A percentile compares a stretch with the other conserved stretches of the same genome.
phyloP scores from a whole-genome alignment of 768 basidiomycete species.

The Phanerodontia chrysosporium region DNA sequence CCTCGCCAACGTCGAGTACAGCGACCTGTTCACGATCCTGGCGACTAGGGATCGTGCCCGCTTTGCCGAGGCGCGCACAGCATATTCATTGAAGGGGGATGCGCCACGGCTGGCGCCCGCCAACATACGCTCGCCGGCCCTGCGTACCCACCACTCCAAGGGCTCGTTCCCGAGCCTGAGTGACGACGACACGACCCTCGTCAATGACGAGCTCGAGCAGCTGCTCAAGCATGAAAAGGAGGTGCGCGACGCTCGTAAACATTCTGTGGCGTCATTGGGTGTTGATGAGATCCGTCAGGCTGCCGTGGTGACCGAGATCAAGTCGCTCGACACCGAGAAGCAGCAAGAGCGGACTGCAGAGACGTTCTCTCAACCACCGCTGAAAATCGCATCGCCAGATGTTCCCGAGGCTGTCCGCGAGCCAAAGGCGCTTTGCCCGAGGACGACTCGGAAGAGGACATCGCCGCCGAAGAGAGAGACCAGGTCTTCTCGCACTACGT shows the following conservation, averaged over 20 bases:
- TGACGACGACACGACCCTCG: background rate
- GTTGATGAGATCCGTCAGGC: background rate
- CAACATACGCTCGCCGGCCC: background rate
- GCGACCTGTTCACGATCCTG: background rate
- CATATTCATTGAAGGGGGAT: background rate
- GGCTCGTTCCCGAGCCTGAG: background rate
- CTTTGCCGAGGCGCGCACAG: background rate
- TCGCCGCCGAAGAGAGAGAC: background rate
- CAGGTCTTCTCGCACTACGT: background rate
- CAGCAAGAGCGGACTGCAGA: background rate
- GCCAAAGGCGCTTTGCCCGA: background rate
- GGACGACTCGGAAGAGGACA: background rate
- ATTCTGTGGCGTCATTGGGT: background rate
- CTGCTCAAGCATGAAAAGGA: background rate
- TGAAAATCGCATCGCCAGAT: background rate
- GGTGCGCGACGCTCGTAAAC: background rate
- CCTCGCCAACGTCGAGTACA: background rate
- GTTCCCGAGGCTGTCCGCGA: background rate
- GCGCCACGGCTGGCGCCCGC: background rate
- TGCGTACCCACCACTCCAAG: background rate
- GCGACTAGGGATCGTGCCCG: background rate
- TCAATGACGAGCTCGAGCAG: background rate
- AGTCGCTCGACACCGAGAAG: background rate
- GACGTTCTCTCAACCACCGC: background rate
- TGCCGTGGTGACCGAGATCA: background rate